These are phyloP conservation scores for Exserohilum turcica DNA, from an alignment of 2,329 filamentous ascomycete genomes.

Conservation along the genomic window DNA sequence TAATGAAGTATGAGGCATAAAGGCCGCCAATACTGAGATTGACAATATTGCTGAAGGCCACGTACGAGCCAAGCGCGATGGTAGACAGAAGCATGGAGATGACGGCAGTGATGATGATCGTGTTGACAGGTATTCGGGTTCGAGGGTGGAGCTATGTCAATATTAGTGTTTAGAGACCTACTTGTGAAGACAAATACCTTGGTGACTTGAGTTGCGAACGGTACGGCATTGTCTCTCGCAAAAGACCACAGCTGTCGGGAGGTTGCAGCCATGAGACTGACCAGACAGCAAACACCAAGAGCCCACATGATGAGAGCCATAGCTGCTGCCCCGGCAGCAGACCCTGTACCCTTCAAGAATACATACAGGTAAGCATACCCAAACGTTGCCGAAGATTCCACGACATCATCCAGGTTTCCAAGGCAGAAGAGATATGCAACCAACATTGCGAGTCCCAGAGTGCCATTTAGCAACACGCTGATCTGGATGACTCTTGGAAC, in stretches of 20 bases:
- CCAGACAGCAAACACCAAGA: slow-evolving; percentile 10
- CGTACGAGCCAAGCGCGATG: slow-evolving; percentile 15
- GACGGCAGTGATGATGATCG: slow-evolving; percentile 37
- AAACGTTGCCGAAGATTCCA: background rate
- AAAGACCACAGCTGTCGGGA: slow-evolving; percentile 27
- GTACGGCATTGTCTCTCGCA: slow-evolving; percentile 24
- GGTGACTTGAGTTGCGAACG: slow-evolving; percentile 9
- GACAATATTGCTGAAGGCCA: slow-evolving; percentile 18
- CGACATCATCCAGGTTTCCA: slow-evolving; percentile 26
- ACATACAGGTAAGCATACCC: slow-evolving; percentile 5
- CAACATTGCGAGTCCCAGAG: slow-evolving; percentile 38
- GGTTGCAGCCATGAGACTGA: slow-evolving; percentile 18
- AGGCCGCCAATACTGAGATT: slow-evolving; percentile 15
- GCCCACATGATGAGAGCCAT: slow-evolving; percentile 14
- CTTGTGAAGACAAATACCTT: slow-evolving; percentile 2
- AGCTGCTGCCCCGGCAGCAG: slow-evolving; percentile 7
- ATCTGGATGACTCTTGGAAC: slow-evolving; percentile 42
- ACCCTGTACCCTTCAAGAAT: slow-evolving; percentile 2
- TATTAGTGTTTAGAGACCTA: background rate
- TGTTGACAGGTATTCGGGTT: slow-evolving; percentile 45
- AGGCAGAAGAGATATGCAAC: slow-evolving; percentile 39
- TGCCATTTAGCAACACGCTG: slow-evolving; percentile 39
- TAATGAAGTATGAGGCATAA: slow-evolving; percentile 20
- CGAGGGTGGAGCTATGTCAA: background rate
- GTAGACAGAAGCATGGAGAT: slow-evolving; percentile 16